These are phyloP conservation scores for Mrakiaceae sp. DNA, from an alignment of 1,284 basidiomycete genomes.

Conservation along the genomic window DNA sequence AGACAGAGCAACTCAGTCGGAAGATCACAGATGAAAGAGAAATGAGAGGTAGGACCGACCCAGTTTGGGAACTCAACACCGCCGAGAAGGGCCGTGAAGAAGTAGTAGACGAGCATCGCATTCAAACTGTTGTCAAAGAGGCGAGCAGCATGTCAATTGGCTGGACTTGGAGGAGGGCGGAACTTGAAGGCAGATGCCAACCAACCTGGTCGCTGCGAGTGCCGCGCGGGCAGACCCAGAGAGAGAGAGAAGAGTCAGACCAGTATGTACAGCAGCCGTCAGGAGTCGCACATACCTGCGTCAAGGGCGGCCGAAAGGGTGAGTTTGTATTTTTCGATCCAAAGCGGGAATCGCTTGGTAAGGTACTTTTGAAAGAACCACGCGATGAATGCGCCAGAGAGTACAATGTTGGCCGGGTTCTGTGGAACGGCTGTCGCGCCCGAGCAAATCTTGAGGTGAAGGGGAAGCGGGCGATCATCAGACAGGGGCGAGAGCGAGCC, in stretches of 20 bases:
- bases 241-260: too few species aligned
- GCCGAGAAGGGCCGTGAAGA: constrained; percentile 29
- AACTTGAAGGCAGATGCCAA: too few species aligned
- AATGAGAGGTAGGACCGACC: constrained; percentile 17
- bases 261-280: too few species aligned
- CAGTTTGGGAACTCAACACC: constrained; percentile 28
- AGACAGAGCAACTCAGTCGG: too few species aligned
- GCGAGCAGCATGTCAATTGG: too few species aligned
- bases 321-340: constrained; percentile 27
- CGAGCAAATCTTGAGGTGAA: constrained; percentile 26
- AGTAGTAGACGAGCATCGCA: constrained; percentile 37
- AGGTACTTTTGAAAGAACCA: constrained; percentile 28
- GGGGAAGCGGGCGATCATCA: too few species aligned
- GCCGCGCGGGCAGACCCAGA: too few species aligned
- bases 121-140: constrained; percentile 25
- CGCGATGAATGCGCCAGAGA: constrained; percentile 35
- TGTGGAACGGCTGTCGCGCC: constrained; percentile 37
- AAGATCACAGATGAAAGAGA: not conserved
- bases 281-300: constrained; percentile 30
- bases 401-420: constrained; percentile 41
- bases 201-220: too few species aligned
- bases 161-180: too few species aligned
- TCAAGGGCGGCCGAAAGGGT: constrained; percentile 37
- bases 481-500: too few species aligned
- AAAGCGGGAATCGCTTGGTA: constrained; percentile 13